Conservation (phyloP, 192 early-diverging fungal genomes). For the Spinellus fusiger region DNA sequence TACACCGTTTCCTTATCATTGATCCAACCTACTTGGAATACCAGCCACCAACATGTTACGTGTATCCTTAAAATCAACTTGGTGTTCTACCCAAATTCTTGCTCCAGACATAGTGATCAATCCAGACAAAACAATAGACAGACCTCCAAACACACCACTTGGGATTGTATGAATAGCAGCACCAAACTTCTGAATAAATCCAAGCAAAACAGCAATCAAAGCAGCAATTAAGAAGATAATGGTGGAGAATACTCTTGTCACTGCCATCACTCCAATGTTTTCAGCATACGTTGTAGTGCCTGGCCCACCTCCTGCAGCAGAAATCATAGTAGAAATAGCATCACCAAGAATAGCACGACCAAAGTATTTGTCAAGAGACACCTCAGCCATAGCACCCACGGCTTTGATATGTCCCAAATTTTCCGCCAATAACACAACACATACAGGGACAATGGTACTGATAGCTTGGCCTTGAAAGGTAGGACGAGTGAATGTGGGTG, state of each 20-base stretch:
- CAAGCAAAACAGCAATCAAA: conserved; percentile 45
- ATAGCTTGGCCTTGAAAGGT: conserved; percentile 43
- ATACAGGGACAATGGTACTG: conserved; percentile 47
- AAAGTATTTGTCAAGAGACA: conserved; percentile 42
- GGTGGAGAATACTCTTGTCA: conserved; percentile 51
- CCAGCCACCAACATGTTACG: conserved; percentile 47
- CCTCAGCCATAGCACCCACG: conserved; percentile 40
- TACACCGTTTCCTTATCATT: too few species aligned
- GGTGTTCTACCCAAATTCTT: conserved; percentile 48
- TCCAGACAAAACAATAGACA: conserved; percentile 48
- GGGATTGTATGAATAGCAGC: conserved; percentile 50
- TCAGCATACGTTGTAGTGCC: conserved; percentile 55
- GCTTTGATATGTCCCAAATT: conserved; percentile 56
- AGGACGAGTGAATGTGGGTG: conserved; percentile 40
- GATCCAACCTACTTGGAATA: conserved; percentile 23
- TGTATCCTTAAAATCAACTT: conserved; percentile 47
- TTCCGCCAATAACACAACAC: conserved; percentile 47
- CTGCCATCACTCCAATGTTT: conserved; percentile 53
- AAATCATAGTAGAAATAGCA: conserved; percentile 48
- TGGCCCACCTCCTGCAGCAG: conserved; percentile 37
- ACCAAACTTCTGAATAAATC: conserved; percentile 53
- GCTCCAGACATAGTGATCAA: conserved; percentile 50
- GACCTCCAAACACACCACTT: conserved; percentile 47
- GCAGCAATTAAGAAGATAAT: conserved; percentile 49
- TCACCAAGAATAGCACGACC: conserved; percentile 54